Evolutionary conservation across 441 rosid species (phyloP).

Genomic region (Rhodomyrtus psidioides): DNA sequence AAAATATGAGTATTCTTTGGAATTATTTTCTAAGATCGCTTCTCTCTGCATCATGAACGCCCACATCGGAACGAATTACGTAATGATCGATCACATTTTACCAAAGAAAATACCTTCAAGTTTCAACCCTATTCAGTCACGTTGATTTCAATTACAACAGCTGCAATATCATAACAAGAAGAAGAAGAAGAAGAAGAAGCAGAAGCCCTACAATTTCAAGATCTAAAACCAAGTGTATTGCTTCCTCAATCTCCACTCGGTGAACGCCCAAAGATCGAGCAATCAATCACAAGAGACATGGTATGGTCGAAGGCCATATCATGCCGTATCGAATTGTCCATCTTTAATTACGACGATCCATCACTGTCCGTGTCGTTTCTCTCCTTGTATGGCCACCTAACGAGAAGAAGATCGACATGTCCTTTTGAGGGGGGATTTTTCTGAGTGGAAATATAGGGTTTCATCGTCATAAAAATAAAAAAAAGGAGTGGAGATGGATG

Average conservation of each 20-base stretch:
- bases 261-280: neutral
- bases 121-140: too few relatives aligned
- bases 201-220: too few relatives aligned
- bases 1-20: too few relatives aligned
- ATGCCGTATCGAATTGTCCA: neutral
- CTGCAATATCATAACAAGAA: too few relatives aligned
- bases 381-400: neutral
- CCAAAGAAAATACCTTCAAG: neutral
- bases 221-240: too few relatives aligned
- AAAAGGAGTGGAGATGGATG: neutral
- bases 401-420: neutral
- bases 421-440: neutral
- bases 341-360: neutral
- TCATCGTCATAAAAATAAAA: neutral
- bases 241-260: neutral
- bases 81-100: neutral
- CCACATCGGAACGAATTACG: neutral
- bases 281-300: neutral
- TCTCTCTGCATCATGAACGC: too few relatives aligned
- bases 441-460: neutral
- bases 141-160: too few relatives aligned
- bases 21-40: too few relatives aligned
- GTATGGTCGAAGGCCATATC: neutral
- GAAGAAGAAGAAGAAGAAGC: too few relatives aligned
- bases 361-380: neutral